Evolutionary conservation across 495 filamentous ascomycete genomes (phyloP).

Genomic region (Penicillium roqueforti): DNA sequence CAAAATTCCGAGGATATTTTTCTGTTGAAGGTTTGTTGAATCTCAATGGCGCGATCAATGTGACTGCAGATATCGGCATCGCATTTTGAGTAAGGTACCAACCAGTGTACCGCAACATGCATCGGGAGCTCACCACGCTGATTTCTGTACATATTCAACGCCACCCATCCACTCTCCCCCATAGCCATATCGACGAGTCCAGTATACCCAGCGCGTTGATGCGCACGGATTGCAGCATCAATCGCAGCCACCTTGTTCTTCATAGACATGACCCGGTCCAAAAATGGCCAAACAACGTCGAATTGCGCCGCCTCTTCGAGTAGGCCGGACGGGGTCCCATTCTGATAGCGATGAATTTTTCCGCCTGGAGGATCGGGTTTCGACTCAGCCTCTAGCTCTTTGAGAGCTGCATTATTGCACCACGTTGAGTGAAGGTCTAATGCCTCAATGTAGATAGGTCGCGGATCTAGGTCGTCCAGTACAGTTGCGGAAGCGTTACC

Average conservation of each 20-base stretch:
- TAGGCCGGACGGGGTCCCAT: slow-evolving; percentile 48
- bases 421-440: slow-evolving; percentile 61
- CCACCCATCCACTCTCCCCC: slow-evolving; percentile 53
- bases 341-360: slow-evolving; percentile 46
- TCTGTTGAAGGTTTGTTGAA: slow-evolving; percentile 40
- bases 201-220: slow-evolving; percentile 28
- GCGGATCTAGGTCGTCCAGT: slow-evolving; percentile 47
- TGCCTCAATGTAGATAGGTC: slow-evolving; percentile 58
- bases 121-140: slow-evolving; percentile 34
- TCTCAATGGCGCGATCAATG: slow-evolving; percentile 50
- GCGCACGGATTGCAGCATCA: slow-evolving; percentile 10
- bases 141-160: slow-evolving; percentile 38
- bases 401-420: slow-evolving; percentile 53
- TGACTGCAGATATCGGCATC: slow-evolving; percentile 41
- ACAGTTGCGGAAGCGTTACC: slow-evolving; percentile 44
- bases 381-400: slow-evolving; percentile 46
- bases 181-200: slow-evolving; percentile 60
- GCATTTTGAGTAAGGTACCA: slow-evolving; percentile 44
- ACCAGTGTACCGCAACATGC: slow-evolving; percentile 55
- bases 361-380: slow-evolving; percentile 53
- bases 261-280: slow-evolving; percentile 46
- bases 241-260: slow-evolving; percentile 48
- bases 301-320: slow-evolving; percentile 55
- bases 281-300: slow-evolving; percentile 56
- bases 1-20: slow-evolving; percentile 44